A percentile compares a stretch with the other conserved stretches of the same genome.
phyloP scores from a whole-genome alignment of 495 filamentous ascomycete genomes.

The Xylaria acuta region DNA sequence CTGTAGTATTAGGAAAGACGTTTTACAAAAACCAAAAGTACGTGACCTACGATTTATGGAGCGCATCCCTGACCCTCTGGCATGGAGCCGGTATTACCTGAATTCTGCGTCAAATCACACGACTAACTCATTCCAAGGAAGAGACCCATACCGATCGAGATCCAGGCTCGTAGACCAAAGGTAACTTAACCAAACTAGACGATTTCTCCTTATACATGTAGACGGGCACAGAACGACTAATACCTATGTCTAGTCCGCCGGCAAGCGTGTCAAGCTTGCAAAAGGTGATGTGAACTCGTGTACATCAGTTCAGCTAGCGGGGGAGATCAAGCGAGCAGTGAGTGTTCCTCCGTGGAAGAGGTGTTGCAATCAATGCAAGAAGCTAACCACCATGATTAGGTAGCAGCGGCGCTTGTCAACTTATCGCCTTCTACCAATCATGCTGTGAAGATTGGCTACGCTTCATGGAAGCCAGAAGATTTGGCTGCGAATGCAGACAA shows the following conservation, averaged over 20 bases:
- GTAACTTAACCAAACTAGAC: slow-evolving; percentile 33
- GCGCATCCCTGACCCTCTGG: slow-evolving; percentile 76
- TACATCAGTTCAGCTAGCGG: slow-evolving; percentile 33
- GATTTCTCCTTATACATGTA: neutral
- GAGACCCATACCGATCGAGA: slow-evolving; percentile 83
- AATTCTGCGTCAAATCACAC: slow-evolving; percentile 25
- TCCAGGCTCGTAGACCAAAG: slow-evolving; percentile 66
- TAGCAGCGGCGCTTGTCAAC: slow-evolving; percentile 75
- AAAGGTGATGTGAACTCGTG: slow-evolving; percentile 51
- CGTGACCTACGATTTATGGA: slow-evolving; percentile 79
- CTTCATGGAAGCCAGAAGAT: slow-evolving; percentile 74
- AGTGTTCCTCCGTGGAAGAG: neutral
- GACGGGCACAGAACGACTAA: neutral
- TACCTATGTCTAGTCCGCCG: slow-evolving; percentile 46
- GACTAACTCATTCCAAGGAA: slow-evolving; percentile 81
- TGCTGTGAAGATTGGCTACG: slow-evolving; percentile 73
- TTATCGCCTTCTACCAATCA: slow-evolving; percentile 69
- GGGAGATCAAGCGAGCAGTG: slow-evolving; percentile 42
- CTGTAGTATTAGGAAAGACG: slow-evolving; percentile 26
- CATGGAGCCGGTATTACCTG: neutral
- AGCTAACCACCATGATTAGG: slow-evolving; percentile 31
- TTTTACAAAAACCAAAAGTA: slow-evolving; percentile 44
- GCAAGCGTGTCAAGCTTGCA: slow-evolving; percentile 64
- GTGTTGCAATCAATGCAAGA: slow-evolving; percentile 45
- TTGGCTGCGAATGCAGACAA: slow-evolving; percentile 68